Base-by-base conservation (phyloP, 73 alveolate genomes). In the Symbiodinium pilosum region DNA sequence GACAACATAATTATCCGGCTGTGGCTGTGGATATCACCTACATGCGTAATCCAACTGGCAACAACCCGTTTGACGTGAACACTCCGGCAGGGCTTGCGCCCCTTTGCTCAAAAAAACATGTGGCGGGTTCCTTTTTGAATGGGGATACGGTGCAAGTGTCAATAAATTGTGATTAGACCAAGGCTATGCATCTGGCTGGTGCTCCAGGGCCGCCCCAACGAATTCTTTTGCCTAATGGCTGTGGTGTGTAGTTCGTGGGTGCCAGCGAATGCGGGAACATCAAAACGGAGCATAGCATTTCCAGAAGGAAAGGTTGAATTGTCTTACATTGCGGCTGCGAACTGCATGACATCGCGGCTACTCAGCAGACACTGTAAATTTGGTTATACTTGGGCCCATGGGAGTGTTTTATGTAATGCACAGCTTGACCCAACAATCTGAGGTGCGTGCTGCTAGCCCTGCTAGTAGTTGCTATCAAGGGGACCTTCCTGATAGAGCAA, bases 31-130 rank as follows among this genome's bases (percentile, higher is more conserved):
- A 87, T n/a, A 54, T 56, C 1, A 86, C 54, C 26, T 87, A 87
- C 32, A 1, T 39, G 21, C 6, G 30, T 3, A 42, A 16, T 32
- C 54, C 59, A 8, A 38, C 52, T 16, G 56, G 28, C 26, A 40
- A 44, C 94, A 87, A 87, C 34, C 44, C 94, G 43, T 39, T 87
- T 26, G 94, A 87, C 86, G 30, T 87, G 26, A 30, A 51, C 21
- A 21, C 69, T 1, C 39, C 42, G 6, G 6, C 86, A 0, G 94
- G 94, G 3, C 85, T 87, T 2, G 85, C 86, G 94, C 71, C 4
- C 2, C 86, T 87, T 47, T 14, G 73, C 3, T 56, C 21, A 3
- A 3, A 5, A 32, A 14, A 3, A 3, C 32, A 56, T 56, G 73
- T 56, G 73, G n/a, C 21, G 73, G 3, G 73, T 8, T 56, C 21